Conservation (phyloP, 2,329 filamentous ascomycete genomes). For the Passalora sequoiae region DNA sequence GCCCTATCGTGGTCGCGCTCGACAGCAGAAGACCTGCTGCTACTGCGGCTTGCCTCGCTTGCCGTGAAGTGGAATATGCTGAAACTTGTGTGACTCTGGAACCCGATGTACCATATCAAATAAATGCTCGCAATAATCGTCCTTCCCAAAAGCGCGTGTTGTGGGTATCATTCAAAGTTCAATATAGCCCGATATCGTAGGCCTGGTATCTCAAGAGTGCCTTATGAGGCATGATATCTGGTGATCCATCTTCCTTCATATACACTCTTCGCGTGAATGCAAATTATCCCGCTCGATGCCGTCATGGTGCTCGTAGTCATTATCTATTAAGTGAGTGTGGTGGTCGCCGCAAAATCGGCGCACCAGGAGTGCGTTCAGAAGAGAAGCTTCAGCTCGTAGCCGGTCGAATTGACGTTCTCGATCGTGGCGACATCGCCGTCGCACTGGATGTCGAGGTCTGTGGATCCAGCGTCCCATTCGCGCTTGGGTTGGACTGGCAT, state of each 20-base stretch:
- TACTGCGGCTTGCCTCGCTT: slow-evolving; percentile 5
- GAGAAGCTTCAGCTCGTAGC: slow-evolving; percentile 47
- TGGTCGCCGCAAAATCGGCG: slow-evolving; percentile 3
- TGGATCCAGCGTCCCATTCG: slow-evolving; percentile 49
- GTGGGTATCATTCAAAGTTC: slow-evolving; percentile 17
- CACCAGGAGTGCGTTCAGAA: slow-evolving; percentile 34
- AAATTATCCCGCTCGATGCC: slow-evolving; percentile 1
- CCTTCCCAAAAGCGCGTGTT: slow-evolving; percentile 10
- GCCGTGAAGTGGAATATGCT: slow-evolving; percentile 1
- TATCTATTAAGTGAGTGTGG: slow-evolving; percentile 16
- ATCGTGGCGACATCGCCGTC: slow-evolving; percentile 44
- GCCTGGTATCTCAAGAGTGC: slow-evolving; percentile 23
- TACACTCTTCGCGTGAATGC: slow-evolving; percentile 17
- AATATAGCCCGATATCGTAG: slow-evolving; percentile 24
- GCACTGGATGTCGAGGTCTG: slow-evolving; percentile 40
- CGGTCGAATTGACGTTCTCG: slow-evolving; percentile 42
- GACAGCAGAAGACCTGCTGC: slow-evolving; percentile 10
- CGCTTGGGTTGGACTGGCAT: slow-evolving; percentile 40
- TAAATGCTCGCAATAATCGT: slow-evolving; percentile 6
- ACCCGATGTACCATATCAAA: background rate
- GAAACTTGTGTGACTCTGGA: slow-evolving; percentile 1
- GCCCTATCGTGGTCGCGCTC: slow-evolving; percentile 2
- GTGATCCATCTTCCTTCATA: slow-evolving; percentile 14
- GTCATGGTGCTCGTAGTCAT: slow-evolving; percentile 20
- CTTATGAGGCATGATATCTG: slow-evolving; percentile 21